These are phyloP conservation scores for Solidago caesia DNA, from an alignment of 129 eudicot species.

Conservation along the genomic window DNA sequence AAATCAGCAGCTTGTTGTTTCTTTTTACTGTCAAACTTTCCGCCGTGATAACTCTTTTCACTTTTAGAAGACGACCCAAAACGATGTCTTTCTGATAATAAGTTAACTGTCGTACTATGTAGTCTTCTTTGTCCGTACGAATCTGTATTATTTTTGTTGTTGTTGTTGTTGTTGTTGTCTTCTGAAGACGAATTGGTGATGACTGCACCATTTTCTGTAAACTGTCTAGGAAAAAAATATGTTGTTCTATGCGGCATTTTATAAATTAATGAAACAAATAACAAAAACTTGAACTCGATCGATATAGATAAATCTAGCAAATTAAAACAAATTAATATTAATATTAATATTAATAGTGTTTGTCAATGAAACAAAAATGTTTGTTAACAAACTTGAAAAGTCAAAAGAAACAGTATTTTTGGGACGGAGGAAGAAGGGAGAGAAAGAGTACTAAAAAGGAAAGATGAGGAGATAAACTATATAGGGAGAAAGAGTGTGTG, in stretches of 20 bases:
- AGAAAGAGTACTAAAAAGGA: no score
- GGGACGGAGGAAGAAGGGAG: no score
- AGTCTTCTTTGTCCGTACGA: slow-evolving; percentile 13
- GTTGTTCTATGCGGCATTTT: slow-evolving; percentile 89
- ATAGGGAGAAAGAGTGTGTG: slow-evolving; percentile 1
- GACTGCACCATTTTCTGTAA: slow-evolving; percentile 47
- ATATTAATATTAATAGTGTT: no score
- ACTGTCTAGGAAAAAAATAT: slow-evolving; percentile 75
- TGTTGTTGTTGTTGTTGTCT: slow-evolving; percentile 41
- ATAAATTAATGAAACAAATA: no score
- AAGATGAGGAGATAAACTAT: not conserved
- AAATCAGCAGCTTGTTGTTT: slow-evolving; percentile 61
- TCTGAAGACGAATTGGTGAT: slow-evolving; percentile 26
- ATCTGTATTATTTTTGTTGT: slow-evolving; percentile 10
- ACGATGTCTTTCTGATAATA: slow-evolving; percentile 20
- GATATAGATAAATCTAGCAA: not conserved
- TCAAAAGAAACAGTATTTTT: no score
- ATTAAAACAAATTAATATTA: no score
- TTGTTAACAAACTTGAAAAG: not conserved
- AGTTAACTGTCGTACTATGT: not conserved
- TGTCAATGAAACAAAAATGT: slow-evolving; percentile 5
- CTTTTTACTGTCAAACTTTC: slow-evolving; percentile 14
- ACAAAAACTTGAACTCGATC: not conserved
- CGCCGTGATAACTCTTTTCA: not conserved
- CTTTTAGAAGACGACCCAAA: not conserved